These are phyloP conservation scores for Colletotrichum higginsianum DNA, from an alignment of 2,329 filamentous ascomycete genomes.

Conservation along the genomic window DNA sequence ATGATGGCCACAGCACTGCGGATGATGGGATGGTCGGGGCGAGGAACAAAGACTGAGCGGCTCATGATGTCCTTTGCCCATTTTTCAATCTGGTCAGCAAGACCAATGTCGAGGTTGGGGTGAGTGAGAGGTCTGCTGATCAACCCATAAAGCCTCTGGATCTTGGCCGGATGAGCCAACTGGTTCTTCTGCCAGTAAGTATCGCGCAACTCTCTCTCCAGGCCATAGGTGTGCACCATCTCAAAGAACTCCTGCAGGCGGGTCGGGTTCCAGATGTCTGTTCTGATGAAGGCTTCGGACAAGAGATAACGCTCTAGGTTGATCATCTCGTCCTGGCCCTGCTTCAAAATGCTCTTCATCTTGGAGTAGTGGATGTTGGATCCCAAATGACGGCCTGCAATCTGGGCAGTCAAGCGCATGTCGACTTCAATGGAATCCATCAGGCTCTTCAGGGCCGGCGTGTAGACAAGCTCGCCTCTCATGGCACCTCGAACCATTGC, in stretches of 20 bases:
- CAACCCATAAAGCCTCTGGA: conserved; percentile 9
- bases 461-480: conserved; percentile 26
- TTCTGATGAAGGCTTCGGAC: conserved; percentile 30
- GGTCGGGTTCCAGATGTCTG: conserved; percentile 15
- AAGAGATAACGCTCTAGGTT: conserved; percentile 20
- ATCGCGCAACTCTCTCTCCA: conserved; percentile 30
- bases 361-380: conserved; percentile 10
- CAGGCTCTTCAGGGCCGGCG: conserved; percentile 5
- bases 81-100: not conserved
- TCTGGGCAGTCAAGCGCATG: conserved; percentile 1
- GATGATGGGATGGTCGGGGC: conserved; percentile 25
- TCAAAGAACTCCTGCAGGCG: conserved; percentile 30
- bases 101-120: not conserved
- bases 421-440: conserved; percentile 5
- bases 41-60: conserved; percentile 27
- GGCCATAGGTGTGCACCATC: conserved; percentile 3
- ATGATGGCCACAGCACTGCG: conserved; percentile 38
- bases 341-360: conserved; percentile 25
- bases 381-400: conserved; percentile 2
- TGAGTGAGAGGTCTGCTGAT: not conserved
- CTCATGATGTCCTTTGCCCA: conserved; percentile 24
- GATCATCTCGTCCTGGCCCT: conserved; percentile 8
- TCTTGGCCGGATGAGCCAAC: not conserved
- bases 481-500: conserved; percentile 5
- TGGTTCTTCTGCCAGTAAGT: conserved; percentile 34